Evolutionary conservation across 495 filamentous ascomycete genomes (phyloP).

Genomic region (Sphaerosporella brunnea): DNA sequence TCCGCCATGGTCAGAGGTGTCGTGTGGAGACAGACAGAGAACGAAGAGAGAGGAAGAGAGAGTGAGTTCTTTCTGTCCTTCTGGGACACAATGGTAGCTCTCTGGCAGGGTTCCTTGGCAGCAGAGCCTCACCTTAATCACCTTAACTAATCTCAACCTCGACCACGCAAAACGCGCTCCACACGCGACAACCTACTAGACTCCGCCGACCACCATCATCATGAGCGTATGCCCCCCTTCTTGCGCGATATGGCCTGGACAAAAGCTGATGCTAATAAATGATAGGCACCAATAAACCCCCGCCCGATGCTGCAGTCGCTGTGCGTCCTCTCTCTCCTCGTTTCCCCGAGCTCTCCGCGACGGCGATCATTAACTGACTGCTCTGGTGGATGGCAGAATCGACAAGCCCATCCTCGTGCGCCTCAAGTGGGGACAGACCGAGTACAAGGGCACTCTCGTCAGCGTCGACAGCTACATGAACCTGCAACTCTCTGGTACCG

Average conservation of each 20-base stretch:
- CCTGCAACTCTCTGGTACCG: slow-evolving; percentile 70
- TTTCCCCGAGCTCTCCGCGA: slow-evolving; percentile 12
- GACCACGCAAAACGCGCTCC: too few species aligned
- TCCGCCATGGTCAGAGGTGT: too few species aligned
- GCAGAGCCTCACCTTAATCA: slow-evolving; percentile 10
- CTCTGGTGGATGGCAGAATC: slow-evolving; percentile 37
- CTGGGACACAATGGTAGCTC: too few species aligned
- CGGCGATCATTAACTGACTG: slow-evolving; percentile 4
- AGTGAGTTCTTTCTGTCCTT: too few species aligned
- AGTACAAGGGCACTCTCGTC: slow-evolving; percentile 85
- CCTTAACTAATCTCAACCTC: slow-evolving; percentile 3
- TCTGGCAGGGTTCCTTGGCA: too few species aligned
- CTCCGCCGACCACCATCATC: background rate
- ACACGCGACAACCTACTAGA: background rate
- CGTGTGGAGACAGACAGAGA: too few species aligned
- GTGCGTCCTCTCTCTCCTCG: slow-evolving; percentile 35
- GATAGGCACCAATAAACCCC: slow-evolving; percentile 75
- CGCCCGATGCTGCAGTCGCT: slow-evolving; percentile 73
- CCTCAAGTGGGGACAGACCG: slow-evolving; percentile 93
- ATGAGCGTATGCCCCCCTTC: slow-evolving; percentile 21
- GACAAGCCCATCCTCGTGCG: slow-evolving; percentile 77
- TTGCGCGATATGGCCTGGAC: too few species aligned
- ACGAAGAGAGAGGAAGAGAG: too few species aligned
- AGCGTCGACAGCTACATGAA: slow-evolving; percentile 98
- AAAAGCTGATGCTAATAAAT: too few species aligned